These are phyloP conservation scores for Epichloe sylvatica DNA, from an alignment of 2,329 filamentous ascomycete genomes.

Conservation along the genomic window DNA sequence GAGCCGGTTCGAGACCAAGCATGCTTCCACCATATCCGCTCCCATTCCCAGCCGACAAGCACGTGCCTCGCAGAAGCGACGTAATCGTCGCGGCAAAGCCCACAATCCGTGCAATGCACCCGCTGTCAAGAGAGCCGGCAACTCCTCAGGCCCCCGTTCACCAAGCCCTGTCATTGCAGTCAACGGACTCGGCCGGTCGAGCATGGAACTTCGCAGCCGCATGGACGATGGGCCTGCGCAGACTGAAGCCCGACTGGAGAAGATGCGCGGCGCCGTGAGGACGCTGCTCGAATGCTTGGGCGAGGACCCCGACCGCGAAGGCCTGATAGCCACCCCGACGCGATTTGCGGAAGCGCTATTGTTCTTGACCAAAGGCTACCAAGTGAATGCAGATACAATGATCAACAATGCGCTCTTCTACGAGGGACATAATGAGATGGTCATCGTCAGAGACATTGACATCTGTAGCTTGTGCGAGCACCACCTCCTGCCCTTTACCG, in stretches of 20 bases:
- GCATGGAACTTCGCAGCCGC: too few relatives aligned
- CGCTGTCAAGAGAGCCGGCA: too few relatives aligned
- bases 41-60: too few relatives aligned
- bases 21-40: too few relatives aligned
- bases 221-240: too few relatives aligned
- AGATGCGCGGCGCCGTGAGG: conserved; percentile 47
- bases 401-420: conserved; percentile 92
- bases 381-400: conserved; percentile 82
- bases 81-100: too few relatives aligned
- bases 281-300: conserved; percentile 56
- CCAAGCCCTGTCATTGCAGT: too few relatives aligned
- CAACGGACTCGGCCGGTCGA: too few relatives aligned
- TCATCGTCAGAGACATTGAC: conserved; percentile 96
- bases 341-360: conserved; percentile 92
- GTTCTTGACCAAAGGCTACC: conserved; percentile 92
- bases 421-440: conserved; percentile 91
- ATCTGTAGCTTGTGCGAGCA: conserved; percentile 92
- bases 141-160: too few relatives aligned
- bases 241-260: conserved; percentile 30
- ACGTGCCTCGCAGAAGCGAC: too few relatives aligned
- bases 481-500: conserved; percentile 89
- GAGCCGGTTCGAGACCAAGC: too few relatives aligned
- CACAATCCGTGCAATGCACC: too few relatives aligned
- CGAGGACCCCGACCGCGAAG: conserved; percentile 52
- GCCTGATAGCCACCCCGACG: conserved; percentile 55